These are phyloP conservation scores for Meira miltonrushii DNA, from an alignment of 1,284 basidiomycete genomes.

Conservation along the genomic window DNA sequence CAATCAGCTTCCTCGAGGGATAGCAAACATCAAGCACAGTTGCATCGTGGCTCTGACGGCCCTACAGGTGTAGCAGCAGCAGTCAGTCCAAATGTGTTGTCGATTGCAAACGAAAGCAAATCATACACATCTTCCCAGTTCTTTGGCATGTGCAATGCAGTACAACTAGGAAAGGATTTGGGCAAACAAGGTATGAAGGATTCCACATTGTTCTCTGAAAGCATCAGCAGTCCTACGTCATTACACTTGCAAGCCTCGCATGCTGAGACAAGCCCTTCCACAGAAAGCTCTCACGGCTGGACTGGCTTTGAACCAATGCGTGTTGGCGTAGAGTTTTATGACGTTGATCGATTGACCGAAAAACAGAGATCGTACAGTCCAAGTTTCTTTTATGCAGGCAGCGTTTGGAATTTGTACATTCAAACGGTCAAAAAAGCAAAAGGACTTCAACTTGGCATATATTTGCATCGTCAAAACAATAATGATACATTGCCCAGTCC, in stretches of 20 bases:
- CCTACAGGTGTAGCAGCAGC: slow-evolving; percentile 12
- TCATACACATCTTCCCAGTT: slow-evolving; percentile 10
- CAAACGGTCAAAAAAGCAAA: slow-evolving; percentile 72
- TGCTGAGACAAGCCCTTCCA: slow-evolving; percentile 16
- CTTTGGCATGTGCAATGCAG: slow-evolving; percentile 37
- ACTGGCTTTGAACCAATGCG: slow-evolving; percentile 47
- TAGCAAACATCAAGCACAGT: no score
- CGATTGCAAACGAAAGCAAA: neutral
- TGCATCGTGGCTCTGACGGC: neutral
- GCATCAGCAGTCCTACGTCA: neutral
- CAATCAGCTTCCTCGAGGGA: neutral
- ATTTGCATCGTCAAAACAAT: slow-evolving; percentile 76
- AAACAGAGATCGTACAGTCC: slow-evolving; percentile 63
- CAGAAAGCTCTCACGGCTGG: slow-evolving; percentile 14
- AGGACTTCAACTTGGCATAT: slow-evolving; percentile 75
- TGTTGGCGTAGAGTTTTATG: slow-evolving; percentile 83
- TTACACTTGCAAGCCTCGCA: neutral
- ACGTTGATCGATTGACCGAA: slow-evolving; percentile 72
- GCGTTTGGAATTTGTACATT: slow-evolving; percentile 78
- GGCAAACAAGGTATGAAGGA: slow-evolving; percentile 15
- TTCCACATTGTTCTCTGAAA: neutral
- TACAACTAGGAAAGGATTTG: slow-evolving; percentile 31
- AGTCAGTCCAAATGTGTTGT: neutral
- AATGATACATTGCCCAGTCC: slow-evolving; percentile 58
- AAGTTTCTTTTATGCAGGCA: slow-evolving; percentile 59